These are phyloP conservation scores for Poronia punctata DNA, from an alignment of 495 filamentous ascomycete species.

Conservation along the genomic window DNA sequence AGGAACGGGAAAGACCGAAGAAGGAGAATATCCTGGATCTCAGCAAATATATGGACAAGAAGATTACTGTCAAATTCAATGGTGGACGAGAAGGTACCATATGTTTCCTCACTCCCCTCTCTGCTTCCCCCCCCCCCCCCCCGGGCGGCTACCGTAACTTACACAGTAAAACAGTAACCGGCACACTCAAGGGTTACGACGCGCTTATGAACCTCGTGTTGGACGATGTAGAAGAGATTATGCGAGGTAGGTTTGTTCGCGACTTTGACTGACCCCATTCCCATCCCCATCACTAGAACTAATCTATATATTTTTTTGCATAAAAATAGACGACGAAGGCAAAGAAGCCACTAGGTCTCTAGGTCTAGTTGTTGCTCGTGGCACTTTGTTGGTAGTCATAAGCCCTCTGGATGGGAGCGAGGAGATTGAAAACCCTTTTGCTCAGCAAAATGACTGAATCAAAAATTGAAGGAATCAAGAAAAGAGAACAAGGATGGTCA, in stretches of 20 bases:
- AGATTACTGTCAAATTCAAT: slow-evolving; percentile 91
- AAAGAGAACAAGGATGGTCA: no score
- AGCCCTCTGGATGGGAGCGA: slow-evolving; percentile 91
- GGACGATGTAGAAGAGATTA: slow-evolving; percentile 84
- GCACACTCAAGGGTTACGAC: slow-evolving; percentile 88
- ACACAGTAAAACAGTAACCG: slow-evolving; percentile 54
- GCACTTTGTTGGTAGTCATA: slow-evolving; percentile 85
- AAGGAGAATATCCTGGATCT: slow-evolving; percentile 98
- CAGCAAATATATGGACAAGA: slow-evolving; percentile 92
- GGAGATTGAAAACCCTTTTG: slow-evolving; percentile 90
- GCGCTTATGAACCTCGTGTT: slow-evolving; percentile 96
- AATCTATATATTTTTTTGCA: no score
- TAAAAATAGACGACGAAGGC: slow-evolving; percentile 72
- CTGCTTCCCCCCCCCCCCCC: background rate
- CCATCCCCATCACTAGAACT: slow-evolving; percentile 1
- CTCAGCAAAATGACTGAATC: slow-evolving; percentile 52
- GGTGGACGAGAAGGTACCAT: slow-evolving; percentile 82
- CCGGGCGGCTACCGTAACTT: background rate
- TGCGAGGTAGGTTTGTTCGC: slow-evolving; percentile 57
- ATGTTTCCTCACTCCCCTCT: background rate
- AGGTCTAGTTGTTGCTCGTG: slow-evolving; percentile 85
- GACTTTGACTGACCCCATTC: background rate
- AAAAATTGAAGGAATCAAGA: no score
- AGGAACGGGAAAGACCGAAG: slow-evolving; percentile 72
- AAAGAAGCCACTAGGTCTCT: slow-evolving; percentile 78